phyloP scores from a whole-genome alignment of 2,329 filamentous ascomycete species.

The Clarireedia hainanense region DNA sequence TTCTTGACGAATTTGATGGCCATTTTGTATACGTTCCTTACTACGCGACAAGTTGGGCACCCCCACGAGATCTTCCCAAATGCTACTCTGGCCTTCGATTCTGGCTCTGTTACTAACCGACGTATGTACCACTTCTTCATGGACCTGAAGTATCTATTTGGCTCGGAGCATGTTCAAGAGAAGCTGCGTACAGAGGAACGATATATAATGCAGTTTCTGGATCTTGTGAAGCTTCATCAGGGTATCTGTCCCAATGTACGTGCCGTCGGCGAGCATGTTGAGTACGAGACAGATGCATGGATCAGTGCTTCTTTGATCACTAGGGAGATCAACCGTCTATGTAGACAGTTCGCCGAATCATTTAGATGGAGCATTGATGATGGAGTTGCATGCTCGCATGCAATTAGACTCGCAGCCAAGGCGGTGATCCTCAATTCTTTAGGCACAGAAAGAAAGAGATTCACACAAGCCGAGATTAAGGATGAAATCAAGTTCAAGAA shows the following conservation, averaged over 20 bases:
- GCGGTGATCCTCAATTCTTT: slow-evolving; percentile 83
- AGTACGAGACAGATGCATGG: slow-evolving; percentile 98
- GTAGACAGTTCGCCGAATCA: slow-evolving; percentile 78
- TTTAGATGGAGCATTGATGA: slow-evolving; percentile 59
- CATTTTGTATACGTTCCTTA: slow-evolving; percentile 95
- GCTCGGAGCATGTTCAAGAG: slow-evolving; percentile 80
- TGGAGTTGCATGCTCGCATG: slow-evolving; percentile 29
- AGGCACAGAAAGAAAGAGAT: slow-evolving; percentile 79
- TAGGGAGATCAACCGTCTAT: slow-evolving; percentile 87
- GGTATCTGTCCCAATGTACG: slow-evolving; percentile 92
- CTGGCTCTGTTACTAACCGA: slow-evolving; percentile 88
- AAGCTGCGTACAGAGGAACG: slow-evolving; percentile 74
- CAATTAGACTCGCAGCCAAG: slow-evolving; percentile 69
- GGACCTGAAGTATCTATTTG: slow-evolving; percentile 85
- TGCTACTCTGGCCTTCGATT: slow-evolving; percentile 85
- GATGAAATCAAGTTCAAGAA: slow-evolving; percentile 77
- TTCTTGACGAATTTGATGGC: slow-evolving; percentile 93
- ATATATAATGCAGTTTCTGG: slow-evolving; percentile 90
- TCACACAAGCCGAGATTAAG: slow-evolving; percentile 81
- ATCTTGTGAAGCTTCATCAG: slow-evolving; percentile 92
- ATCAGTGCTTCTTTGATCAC: slow-evolving; percentile 93
- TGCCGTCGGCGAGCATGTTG: slow-evolving; percentile 89
- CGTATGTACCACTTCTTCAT: slow-evolving; percentile 97
- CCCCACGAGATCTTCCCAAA: slow-evolving; percentile 81
- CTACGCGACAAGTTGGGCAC: slow-evolving; percentile 89